Evolutionary conservation across 2,329 filamentous ascomycete genomes (phyloP).

Genomic region (Fusarium sp.): DNA sequence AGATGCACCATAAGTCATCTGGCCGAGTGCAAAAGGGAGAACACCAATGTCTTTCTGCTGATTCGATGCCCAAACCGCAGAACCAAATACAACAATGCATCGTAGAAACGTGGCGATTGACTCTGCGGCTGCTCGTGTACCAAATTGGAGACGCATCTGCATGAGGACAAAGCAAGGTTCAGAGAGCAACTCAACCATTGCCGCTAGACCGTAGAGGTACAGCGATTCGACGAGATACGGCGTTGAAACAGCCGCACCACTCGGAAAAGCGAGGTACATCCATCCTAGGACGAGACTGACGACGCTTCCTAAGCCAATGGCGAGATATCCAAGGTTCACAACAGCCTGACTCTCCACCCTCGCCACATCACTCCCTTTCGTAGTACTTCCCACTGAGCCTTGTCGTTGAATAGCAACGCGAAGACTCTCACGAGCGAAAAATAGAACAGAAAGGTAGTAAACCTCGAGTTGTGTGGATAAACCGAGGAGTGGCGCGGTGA

Average conservation of each 20-base stretch:
- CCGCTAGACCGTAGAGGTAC: constrained; percentile 66
- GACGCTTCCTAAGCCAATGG: constrained; percentile 75
- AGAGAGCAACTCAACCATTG: constrained; percentile 80
- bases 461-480: constrained; percentile 91
- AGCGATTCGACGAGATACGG: constrained; percentile 72
- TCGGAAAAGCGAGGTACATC: constrained; percentile 72
- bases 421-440: constrained; percentile 92
- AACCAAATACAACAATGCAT: constrained; percentile 79
- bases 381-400: constrained; percentile 30
- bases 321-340: constrained; percentile 89
- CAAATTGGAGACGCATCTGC: constrained; percentile 84
- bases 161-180: constrained; percentile 93
- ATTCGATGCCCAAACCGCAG: constrained; percentile 73
- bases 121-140: constrained; percentile 84
- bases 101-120: constrained; percentile 82
- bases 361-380: constrained; percentile 19
- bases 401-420: constrained; percentile 92
- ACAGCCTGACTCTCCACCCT: constrained; percentile 74
- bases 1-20: constrained; percentile 78
- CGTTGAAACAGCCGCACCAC: constrained; percentile 63
- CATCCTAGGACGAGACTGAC: constrained; percentile 74
- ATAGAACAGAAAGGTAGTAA: constrained; percentile 92
- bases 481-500: constrained; percentile 87
- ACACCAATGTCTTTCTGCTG: constrained; percentile 72
- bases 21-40: constrained; percentile 89